phyloP scores from a whole-genome alignment of 2,329 filamentous ascomycete species.

The Tolypocladium album region DNA sequence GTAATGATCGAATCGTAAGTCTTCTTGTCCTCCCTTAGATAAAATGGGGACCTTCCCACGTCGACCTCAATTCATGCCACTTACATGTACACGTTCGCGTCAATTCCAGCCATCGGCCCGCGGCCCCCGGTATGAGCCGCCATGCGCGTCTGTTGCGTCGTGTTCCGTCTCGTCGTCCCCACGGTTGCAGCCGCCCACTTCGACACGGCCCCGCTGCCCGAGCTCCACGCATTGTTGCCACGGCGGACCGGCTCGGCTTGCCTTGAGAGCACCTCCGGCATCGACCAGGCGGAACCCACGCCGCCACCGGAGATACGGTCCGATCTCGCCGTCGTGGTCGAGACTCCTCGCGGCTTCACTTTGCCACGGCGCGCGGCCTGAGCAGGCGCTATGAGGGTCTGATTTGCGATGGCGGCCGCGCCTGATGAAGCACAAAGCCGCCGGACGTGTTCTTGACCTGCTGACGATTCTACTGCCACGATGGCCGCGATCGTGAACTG shows the following conservation, averaged over 20 bases:
- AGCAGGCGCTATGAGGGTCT: not conserved
- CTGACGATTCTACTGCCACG: not conserved
- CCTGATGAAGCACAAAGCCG: not conserved
- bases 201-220: not conserved
- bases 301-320: not conserved
- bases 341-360: not conserved
- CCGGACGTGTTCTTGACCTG: not conserved
- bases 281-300: not conserved
- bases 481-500: not conserved
- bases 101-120: not conserved
- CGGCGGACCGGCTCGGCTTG: not conserved
- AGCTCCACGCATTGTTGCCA: not conserved
- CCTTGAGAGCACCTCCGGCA: not conserved
- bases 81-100: not conserved
- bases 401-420: not conserved
- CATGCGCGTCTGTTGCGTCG: not conserved
- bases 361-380: not conserved
- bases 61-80: not conserved
- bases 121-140: not conserved
- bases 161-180: not conserved
- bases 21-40: not conserved
- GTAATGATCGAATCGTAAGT: not conserved
- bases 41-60: not conserved
- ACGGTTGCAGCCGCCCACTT: not conserved
- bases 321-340: not conserved